These are phyloP conservation scores for Microcyclospora pomicola DNA, from an alignment of 2,329 filamentous ascomycete species.

Conservation along the genomic window DNA sequence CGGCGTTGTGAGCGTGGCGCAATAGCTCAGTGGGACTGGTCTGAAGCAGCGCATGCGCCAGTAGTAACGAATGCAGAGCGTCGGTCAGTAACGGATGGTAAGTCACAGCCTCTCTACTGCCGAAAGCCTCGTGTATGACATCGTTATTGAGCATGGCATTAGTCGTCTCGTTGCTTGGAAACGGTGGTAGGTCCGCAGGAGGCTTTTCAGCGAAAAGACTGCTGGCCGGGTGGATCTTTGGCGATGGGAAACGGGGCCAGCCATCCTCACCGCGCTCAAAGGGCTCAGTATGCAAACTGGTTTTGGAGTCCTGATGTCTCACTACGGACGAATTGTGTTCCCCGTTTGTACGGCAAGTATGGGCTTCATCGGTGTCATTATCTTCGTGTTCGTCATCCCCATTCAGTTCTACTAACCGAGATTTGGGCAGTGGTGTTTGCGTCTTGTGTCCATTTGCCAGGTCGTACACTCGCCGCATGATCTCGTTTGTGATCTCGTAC, in stretches of 20 bases:
- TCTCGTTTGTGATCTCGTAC: constrained; percentile 43
- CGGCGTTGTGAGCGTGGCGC: constrained; percentile 70
- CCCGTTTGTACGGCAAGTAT: constrained; percentile 1
- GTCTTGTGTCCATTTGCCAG: constrained; percentile 33
- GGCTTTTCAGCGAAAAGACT: constrained; percentile 58
- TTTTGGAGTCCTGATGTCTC: constrained; percentile 20
- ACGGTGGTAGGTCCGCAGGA: constrained; percentile 52
- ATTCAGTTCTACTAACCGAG: constrained; percentile 16
- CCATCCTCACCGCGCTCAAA: constrained; percentile 23
- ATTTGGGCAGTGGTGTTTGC: constrained; percentile 18
- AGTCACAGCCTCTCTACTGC: constrained; percentile 51
- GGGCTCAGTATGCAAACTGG: constrained; percentile 8
- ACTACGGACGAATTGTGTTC: constrained; percentile 28
- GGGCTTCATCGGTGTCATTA: constrained; percentile 10
- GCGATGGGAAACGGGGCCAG: constrained; percentile 35
- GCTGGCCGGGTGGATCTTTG: constrained; percentile 42
- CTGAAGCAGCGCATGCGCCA: constrained; percentile 67
- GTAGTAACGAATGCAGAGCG: constrained; percentile 61
- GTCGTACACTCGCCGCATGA: constrained; percentile 44
- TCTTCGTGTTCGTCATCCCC: constrained; percentile 12
- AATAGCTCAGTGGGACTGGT: constrained; percentile 65
- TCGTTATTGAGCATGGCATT: constrained; percentile 15
- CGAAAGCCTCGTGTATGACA: constrained; percentile 21
- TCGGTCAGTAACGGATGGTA: constrained; percentile 73
- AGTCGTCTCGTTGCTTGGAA: constrained; percentile 36